Base-by-base conservation (phyloP, 169 alveolate genomes). In the Plasmodium blacklocki region DNA sequence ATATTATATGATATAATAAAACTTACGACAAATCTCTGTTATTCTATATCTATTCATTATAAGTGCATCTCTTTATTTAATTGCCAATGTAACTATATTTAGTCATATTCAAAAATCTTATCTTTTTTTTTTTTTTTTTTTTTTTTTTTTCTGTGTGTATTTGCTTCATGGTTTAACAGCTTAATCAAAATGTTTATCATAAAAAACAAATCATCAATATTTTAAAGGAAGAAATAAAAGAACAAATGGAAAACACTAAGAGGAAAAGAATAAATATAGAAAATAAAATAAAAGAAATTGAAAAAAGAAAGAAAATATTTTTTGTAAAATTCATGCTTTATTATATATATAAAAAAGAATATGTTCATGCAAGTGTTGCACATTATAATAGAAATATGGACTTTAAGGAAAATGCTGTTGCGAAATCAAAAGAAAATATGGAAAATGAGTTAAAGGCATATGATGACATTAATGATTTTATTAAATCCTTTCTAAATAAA, bases 241-340 rank as follows among this genome's bases (percentile, higher is more conserved):
- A 78, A 9, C 78, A 64, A 78, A 78, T 78, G 15, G 89, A 78
- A 66, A 78, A 54, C 29, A 78, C 89, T 1, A 59, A 78, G 18
- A 59, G 11, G 14, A 78, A 78, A 66, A 78, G 19, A 49, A 49
- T 49, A 52, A 15, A 50, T 14, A 78, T 78, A 5, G 43, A 78
- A 15, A 76, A 66, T 19, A 18, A 78, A 78, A 78, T 78, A 5
- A 59, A 78, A 49, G 47, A 78, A 29, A 67, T 70, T 6, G 89
- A 78, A 50, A 78, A 58, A 52, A 78, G 58, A 47, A 78, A 78
- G 67, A 78, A 78, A 66, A 78, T 78, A 12, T 78, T 78, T 64
- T 78, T 78, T 58, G 89, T 78, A 64, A 78, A 78, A 47, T 78
- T 70, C 7, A 78, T 78, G 89, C 89, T 78, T 11, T 78, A 78